Percentiles rank a stretch among this genome's conserved stretches.
Evolutionary conservation across 2,329 filamentous ascomycete genomes (phyloP).

Genomic region (Colletotrichum orbiculare): DNA sequence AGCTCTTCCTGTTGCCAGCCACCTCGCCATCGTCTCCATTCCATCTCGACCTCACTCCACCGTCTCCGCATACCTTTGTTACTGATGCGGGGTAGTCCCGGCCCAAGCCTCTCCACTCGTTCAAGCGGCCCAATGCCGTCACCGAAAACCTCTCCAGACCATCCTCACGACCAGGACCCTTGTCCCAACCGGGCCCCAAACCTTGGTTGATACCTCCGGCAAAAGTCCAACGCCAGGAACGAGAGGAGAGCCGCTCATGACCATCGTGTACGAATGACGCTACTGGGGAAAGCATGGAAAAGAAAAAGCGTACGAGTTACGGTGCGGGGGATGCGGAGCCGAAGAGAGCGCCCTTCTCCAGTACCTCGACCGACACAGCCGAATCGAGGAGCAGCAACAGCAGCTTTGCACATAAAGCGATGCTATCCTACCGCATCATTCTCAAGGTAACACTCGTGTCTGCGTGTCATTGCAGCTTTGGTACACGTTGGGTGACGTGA

Average conservation of each 20-base stretch:
- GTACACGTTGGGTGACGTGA: constrained; percentile 13
- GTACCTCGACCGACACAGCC: neutral
- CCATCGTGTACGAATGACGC: constrained; percentile 25
- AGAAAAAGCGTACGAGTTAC: neutral
- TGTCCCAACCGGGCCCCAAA: constrained; percentile 7
- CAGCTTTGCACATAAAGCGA: neutral
- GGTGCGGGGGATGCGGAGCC: constrained; percentile 34
- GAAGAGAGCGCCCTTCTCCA: neutral
- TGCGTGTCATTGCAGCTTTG: constrained; percentile 10
- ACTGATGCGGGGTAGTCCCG: constrained; percentile 25
- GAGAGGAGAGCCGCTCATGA: neutral
- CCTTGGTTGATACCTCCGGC: constrained; percentile 30
- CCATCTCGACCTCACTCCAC: neutral
- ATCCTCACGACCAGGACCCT: constrained; percentile 6
- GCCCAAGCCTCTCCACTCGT: constrained; percentile 21
- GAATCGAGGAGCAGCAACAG: neutral
- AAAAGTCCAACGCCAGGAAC: constrained; percentile 7
- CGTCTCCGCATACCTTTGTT: constrained; percentile 9
- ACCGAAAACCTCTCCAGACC: constrained; percentile 4
- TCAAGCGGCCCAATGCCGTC: constrained; percentile 36
- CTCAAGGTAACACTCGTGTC: constrained; percentile 1
- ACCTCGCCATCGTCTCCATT: no score
- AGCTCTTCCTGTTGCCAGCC: constrained; percentile 5
- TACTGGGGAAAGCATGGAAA: constrained; percentile 3
- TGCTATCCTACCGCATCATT: neutral